Base-by-base conservation (phyloP, 2,329 filamentous ascomycete species). In the Hymenoscyphus linearis region DNA sequence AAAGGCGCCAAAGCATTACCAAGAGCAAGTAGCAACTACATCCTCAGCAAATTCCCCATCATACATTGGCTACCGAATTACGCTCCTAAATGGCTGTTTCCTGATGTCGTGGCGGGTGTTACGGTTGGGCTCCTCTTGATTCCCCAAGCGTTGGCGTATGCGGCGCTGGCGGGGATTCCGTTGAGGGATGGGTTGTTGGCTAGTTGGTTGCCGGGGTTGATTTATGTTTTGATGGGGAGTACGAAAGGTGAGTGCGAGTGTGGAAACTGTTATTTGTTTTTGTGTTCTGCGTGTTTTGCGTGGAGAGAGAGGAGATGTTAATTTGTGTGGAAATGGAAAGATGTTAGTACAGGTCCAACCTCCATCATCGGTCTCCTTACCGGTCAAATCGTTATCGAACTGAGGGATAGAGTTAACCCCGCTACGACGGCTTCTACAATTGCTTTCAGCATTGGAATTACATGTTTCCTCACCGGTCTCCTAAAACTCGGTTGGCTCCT, bases 331-430 rank as follows among this genome's bases (percentile, higher is more conserved):
- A 31, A 0, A n/a, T n/a, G n/a, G n/a, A n/a, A 82, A 67, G 65
- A 65, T 59, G 54, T 63, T 27, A 63, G 50, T 18, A 55, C 58
- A 10, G 64, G 85, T 7, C 85, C 85, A 4, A 88, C 85, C 0
- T 87, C 85, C 0, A 81, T 88, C 22, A 82, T 88, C 62, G 85
- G 85, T 13, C 79, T 88, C 2, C 76, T 87, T 27, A 87, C 85
- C 0, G 81, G 83, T n/a, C 81, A 87, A 64, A 84, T 86, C 54
- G 78, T 88, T 25, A 72, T 76, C 25, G 79, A 82, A 50, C 72
- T 86, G 1, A 71, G 76, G 26, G 74, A 79, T 31, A 44, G 79
- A 83, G 27, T 64, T 61, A 73, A 76, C 2, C 78, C 83, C 0
- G 78, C 82, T 18, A 78, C 82, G 34, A 83, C 88, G 34, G 82